phyloP scores from a whole-genome alignment of 805 yeast genomes.

The Cyberlindnera xishuangbannaensis region DNA sequence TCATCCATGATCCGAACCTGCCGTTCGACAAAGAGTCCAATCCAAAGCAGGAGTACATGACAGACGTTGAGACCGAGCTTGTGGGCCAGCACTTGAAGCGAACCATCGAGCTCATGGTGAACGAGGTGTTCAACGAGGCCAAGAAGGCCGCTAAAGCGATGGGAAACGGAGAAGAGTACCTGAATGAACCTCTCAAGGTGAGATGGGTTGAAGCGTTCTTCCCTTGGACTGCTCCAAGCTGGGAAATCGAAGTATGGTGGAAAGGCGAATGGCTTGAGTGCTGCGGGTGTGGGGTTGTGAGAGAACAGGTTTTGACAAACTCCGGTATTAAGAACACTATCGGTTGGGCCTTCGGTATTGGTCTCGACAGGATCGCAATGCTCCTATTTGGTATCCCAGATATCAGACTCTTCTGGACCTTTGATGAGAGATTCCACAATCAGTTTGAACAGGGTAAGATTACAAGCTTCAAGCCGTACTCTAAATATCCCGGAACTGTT shows the following conservation, averaged over 20 bases:
- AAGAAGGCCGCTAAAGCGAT: slow-evolving; percentile 53
- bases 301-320: slow-evolving; percentile 66
- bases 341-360: slow-evolving; percentile 98
- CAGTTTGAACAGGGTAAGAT: slow-evolving; percentile 70
- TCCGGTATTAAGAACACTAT: slow-evolving; percentile 64
- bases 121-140: slow-evolving; percentile 75
- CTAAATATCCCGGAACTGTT: slow-evolving; percentile 80
- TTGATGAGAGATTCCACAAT: slow-evolving; percentile 64
- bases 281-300: slow-evolving; percentile 92
- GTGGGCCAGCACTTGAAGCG: slow-evolving; percentile 76
- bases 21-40: slow-evolving; percentile 49
- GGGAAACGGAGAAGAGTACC: slow-evolving; percentile 53
- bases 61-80: slow-evolving; percentile 59
- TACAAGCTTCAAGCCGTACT: slow-evolving; percentile 75
- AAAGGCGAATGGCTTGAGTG: slow-evolving; percentile 96
- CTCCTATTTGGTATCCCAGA: slow-evolving; percentile 92
- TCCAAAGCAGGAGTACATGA: slow-evolving; percentile 79
- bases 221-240: slow-evolving; percentile 98
- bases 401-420: slow-evolving; percentile 87
- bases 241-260: slow-evolving; percentile 99
- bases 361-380: slow-evolving; percentile 95
- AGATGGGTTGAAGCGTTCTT: slow-evolving; percentile 95
- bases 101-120: slow-evolving; percentile 77
- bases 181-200: slow-evolving; percentile 71
- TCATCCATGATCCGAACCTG: slow-evolving; percentile 71